Base-by-base conservation (phyloP, 495 filamentous ascomycete genomes). In the Podospora anserina region DNA sequence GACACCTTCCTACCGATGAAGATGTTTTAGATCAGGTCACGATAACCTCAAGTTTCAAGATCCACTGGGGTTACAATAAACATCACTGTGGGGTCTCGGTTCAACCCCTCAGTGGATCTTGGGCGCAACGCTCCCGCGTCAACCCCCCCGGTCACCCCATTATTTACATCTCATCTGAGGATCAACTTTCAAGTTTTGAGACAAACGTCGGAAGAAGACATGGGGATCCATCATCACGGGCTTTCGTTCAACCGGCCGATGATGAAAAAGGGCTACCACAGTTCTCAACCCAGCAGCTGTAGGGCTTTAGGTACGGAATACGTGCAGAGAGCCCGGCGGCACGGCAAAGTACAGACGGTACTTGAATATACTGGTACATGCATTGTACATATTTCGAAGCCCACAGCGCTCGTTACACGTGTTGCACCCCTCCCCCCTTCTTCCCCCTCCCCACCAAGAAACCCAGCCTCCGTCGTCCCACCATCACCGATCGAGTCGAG, bases 361-460 rank as follows among this genome's bases (percentile, higher is more conserved):
- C 58, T 26, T 65, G 26, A 57, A 58, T 58, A 58, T 39, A 11
- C 13, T 49, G 32, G 65, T 61, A 61, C 59, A 63, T 30, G 26
- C 67, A 57, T 56, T 28, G 62, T 69, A 65, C 26, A 58, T 55
- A 32, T 19, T 6, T 15, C 7, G 57, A 61, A 34, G 68, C 63
- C 64, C 67, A 67, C 65, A 72, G 66, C 66, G 70, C 68, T 59
- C 34, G 68, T 72, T 72, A 72, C 70, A 72, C 70, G 70, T 72
- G 70, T 72, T 68, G 66, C 34, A 68, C 70, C 66, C 23, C 1
- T 1, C 23, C 23, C 23, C 23, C 23, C 23, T 23, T 23, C 1
- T 23, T 23, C 23, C 23, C 23, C 23, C 23, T 23, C 23, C 23
- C 70, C 70, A 69, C 67, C 26, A 39, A 34, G 49, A 18, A 63